Base-by-base conservation (phyloP, 2,329 filamentous ascomycete genomes). In the Sporothrix euskadiensis region DNA sequence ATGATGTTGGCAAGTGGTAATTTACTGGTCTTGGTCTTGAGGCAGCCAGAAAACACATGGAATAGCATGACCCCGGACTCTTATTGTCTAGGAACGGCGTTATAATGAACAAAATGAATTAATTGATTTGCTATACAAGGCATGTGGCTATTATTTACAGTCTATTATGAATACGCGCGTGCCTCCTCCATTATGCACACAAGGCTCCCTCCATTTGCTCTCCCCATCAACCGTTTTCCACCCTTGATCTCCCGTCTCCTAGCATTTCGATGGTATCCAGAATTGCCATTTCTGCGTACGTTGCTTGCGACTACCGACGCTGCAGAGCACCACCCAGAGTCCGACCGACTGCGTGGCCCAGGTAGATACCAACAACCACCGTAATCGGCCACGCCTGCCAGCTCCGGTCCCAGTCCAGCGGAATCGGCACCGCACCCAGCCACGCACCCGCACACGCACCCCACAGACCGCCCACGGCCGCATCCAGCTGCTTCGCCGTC, bases 311-410 rank as follows among this genome's bases (percentile, higher is more conserved):
- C 77, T 83, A 85, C 7, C 83, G 81, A 26, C 72, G 63, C 69
- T 72, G 69, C 73, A 87, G 69, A 0, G 82, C 83, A 2, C 87
- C 87, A 0, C 90, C 90, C 22, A 89, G 76, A 72, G 89, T 78
- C 79, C 92, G 91, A 1, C 94, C 94, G 14, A 93, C 76, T 0
- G 89, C 85, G 81, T 92, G 94, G 0, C 96, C 96, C 6, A 89
- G 82, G 81, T 97, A 98, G 22, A 92, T 86, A 2, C 96, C 96
- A 1, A 88, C 90, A 4, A 98, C 83, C 74, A 99, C 92, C 0
- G 96, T 99, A 66, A 98, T 91, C 0, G 96, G 96, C 92, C 95
- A 99, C 81, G 91, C 93, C 88, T 99, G 96, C 96, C 96, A 99
- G 78, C 97, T 94, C n/a, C 96, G 90, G 81, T 99, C 96, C 95